Evolutionary conservation across 139 green algal genomes (phyloP), one percentile per base, ranked within the genome.

Genomic region (Coelastrella sp.): DNA sequence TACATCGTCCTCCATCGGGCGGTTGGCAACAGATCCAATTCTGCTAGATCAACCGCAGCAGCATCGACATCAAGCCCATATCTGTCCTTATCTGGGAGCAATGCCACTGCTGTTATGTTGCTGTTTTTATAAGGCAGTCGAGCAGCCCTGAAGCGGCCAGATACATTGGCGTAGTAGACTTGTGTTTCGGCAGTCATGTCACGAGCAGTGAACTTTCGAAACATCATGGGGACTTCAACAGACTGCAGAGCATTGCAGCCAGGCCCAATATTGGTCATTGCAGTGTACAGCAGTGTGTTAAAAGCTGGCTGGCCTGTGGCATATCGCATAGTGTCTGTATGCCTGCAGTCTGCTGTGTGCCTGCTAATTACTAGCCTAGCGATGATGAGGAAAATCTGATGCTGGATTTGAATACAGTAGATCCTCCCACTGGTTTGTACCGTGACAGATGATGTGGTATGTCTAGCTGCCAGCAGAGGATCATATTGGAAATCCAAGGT

Each of bases 181-280:
- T 73, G 74, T 15, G 8, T 57, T n/a, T 15, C 24, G 58, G n/a
- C 74, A n/a, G 57, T 86, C 59, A 68, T 86, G 81, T 86, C 14
- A 70, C n/a, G 10, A 24, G 81, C 8, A 75, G 14, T 60, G 81
- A 75, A 86, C 14, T 17, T 74, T n/a, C 59, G 56, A 19, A 75
- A 86, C 81, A 86, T 86, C 81, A 86, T 86, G 11, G 65, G 65
- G n/a, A 75, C 81, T 59, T 86, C 59, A 15, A 86, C 81, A 59
- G 63, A 17, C 81, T 86, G 81, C 22, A 61, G 75, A 25, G 76
- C 76, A 60, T 20, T 20, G n/a, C 11, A 57, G 73, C 19, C 22
- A 80, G 73, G 35, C 3, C 35, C 1, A 3, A 49, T 49, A 3
- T 49, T n/a, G 25, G 70, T n/a, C n/a, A 10, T n/a, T 35, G 70